These are phyloP conservation scores for Rhinocladiella similis DNA, from an alignment of 2,329 filamentous ascomycete species.

Conservation along the genomic window DNA sequence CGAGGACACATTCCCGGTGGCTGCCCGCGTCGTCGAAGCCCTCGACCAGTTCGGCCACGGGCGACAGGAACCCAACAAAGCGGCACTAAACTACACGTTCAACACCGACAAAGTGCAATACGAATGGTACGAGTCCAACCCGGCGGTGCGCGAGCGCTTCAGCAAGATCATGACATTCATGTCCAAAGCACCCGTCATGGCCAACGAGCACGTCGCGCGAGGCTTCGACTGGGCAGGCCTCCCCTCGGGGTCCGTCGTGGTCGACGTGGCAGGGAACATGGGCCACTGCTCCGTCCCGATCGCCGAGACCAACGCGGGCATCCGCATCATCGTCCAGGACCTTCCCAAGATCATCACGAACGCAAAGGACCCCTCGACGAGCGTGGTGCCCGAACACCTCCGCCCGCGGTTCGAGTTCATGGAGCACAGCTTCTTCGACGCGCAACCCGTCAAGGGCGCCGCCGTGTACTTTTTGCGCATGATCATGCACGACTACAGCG, in stretches of 20 bases:
- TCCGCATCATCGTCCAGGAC: conserved; percentile 26
- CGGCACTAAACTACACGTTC: conserved; percentile 34
- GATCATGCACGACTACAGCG: conserved; percentile 32
- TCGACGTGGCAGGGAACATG: conserved; percentile 44
- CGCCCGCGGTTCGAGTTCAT: conserved; percentile 23
- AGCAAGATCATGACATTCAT: conserved; percentile 20
- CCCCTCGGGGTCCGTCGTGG: conserved; percentile 45
- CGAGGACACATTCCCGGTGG: conserved; percentile 18
- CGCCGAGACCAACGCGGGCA: conserved; percentile 13
- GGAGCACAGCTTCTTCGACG: conserved; percentile 31
- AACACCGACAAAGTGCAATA: conserved; percentile 36
- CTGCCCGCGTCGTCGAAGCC: conserved; percentile 29
- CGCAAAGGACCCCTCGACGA: conserved; percentile 17
- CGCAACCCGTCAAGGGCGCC: conserved; percentile 27
- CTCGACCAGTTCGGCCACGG: conserved; percentile 29
- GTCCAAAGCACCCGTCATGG: conserved; percentile 16
- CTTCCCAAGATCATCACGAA: conserved; percentile 19
- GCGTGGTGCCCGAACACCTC: conserved; percentile 12
- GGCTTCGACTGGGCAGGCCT: conserved; percentile 38
- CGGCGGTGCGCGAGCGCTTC: conserved; percentile 14
- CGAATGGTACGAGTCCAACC: conserved; percentile 23
- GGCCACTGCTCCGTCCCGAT: conserved; percentile 23
- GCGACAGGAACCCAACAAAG: conserved; percentile 26
- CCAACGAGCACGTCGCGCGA: conserved; percentile 11
- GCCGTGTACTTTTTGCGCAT: conserved; percentile 30